Conservation (phyloP, 2,329 filamentous ascomycete genomes). For the Diplodia seriata region DNA sequence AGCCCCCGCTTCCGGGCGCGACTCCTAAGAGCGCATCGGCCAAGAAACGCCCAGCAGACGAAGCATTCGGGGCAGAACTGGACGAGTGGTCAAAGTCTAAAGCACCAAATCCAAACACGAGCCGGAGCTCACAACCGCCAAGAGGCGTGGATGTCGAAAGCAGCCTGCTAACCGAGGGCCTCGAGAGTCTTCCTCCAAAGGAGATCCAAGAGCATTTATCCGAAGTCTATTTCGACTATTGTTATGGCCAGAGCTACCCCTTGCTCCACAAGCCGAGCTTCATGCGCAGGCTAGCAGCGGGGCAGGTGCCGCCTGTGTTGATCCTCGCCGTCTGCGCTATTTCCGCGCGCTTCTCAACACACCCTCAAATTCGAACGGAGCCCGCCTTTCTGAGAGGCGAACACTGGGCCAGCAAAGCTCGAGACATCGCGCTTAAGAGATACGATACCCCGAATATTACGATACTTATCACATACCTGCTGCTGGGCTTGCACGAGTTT, state of each 20-base stretch:
- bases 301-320: conserved; percentile 85
- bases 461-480: conserved; percentile 86
- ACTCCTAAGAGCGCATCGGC: conserved; percentile 61
- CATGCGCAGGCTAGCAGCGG: conserved; percentile 83
- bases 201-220: conserved; percentile 93
- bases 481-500: conserved; percentile 92
- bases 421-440: conserved; percentile 82
- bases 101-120: conserved; percentile 56
- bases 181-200: conserved; percentile 79
- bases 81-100: conserved; percentile 77
- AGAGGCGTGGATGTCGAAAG: conserved; percentile 72
- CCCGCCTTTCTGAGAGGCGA: conserved; percentile 88
- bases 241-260: conserved; percentile 95
- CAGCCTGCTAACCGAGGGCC: conserved; percentile 79
- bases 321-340: conserved; percentile 94
- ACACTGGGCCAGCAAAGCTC: conserved; percentile 86
- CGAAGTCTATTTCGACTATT: conserved; percentile 92
- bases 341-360: conserved; percentile 91
- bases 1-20: conserved; percentile 71
- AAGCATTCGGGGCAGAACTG: conserved; percentile 83
- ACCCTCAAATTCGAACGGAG: conserved; percentile 77
- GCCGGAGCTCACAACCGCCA: conserved; percentile 52
- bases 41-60: conserved; percentile 84
- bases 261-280: conserved; percentile 96
- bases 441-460: conserved; percentile 98